Evolutionary conservation across 2,329 filamentous ascomycete genomes (phyloP).

Genomic region (Sclerotinia trifoliorum): DNA sequence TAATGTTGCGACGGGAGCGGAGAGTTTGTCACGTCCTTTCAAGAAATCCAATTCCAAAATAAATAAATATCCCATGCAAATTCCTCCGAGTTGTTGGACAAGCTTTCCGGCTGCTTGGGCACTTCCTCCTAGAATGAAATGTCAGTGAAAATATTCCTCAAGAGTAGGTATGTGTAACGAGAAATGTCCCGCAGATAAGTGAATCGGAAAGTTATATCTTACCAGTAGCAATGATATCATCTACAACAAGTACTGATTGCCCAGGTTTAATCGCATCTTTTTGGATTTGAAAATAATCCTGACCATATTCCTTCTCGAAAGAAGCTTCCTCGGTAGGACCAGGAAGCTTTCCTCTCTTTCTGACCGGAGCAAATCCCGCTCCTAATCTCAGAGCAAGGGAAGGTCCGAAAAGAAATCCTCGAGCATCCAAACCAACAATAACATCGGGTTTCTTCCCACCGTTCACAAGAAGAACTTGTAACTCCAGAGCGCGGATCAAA

Average conservation of each 20-base stretch:
- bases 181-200: not conserved
- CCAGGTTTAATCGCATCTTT: conserved; percentile 77
- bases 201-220: conserved; percentile 41
- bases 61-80: conserved; percentile 88
- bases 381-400: conserved; percentile 79
- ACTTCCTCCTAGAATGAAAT: conserved; percentile 69
- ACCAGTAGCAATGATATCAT: conserved; percentile 99
- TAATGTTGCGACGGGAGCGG: conserved; percentile 78
- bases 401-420: conserved; percentile 94
- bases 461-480: conserved; percentile 70
- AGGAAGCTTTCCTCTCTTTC: conserved; percentile 94
- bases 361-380: conserved; percentile 85
- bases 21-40: conserved; percentile 86
- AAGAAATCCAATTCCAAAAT: conserved; percentile 94
- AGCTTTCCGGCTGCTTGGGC: conserved; percentile 84
- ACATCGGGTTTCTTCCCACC: conserved; percentile 71
- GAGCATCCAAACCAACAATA: conserved; percentile 87
- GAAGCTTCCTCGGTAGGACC: conserved; percentile 80
- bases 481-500: conserved; percentile 80
- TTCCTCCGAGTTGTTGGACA: conserved; percentile 79
- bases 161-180: not conserved
- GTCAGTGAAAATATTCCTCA: conserved; percentile 16
- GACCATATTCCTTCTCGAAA: conserved; percentile 95
- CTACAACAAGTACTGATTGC: conserved; percentile 88
- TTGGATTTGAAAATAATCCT: conserved; percentile 96